These are phyloP conservation scores for Populus hybrid DNA, from an alignment of 441 rosid genomes.

Conservation along the genomic window DNA sequence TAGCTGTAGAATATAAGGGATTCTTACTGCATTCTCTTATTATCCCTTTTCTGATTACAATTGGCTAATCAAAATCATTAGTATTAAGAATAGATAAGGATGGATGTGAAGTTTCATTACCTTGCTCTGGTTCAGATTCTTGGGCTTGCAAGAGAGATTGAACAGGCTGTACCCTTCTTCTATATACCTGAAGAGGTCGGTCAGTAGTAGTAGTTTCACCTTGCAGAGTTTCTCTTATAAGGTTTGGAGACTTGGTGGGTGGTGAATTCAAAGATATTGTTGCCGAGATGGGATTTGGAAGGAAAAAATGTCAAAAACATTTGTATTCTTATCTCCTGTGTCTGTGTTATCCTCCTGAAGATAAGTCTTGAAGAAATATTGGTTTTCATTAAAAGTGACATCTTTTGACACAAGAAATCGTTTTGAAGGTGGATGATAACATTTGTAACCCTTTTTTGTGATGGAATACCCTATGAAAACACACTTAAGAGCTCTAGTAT, in stretches of 20 bases:
- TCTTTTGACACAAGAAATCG: not conserved
- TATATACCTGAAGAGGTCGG: no score
- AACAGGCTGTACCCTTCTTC: no score
- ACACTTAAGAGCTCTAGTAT: not conserved
- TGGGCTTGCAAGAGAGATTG: no score
- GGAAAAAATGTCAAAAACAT: not conserved
- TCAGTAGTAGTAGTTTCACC: no score
- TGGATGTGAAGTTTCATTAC: not conserved
- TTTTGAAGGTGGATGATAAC: not conserved
- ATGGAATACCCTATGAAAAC: not conserved
- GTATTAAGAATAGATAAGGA: not conserved
- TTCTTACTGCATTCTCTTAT: not conserved
- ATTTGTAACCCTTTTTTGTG: no score
- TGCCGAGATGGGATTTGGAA: no score
- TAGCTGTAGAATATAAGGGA: not conserved
- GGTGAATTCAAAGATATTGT: no score
- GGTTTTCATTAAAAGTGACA: not conserved
- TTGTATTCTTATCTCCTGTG: not conserved
- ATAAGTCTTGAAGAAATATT: not conserved
- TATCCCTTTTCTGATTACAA: not conserved
- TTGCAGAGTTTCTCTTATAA: not conserved
- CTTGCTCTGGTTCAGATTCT: no score
- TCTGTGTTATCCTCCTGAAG: not conserved
- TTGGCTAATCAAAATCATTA: not conserved
- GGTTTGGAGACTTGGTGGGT: not conserved